Percentiles rank a stretch among this genome's conserved stretches.
These are phyloP conservation scores for Leptographium flavum DNA, from an alignment of 2,329 filamentous ascomycete species.

Conservation along the genomic window DNA sequence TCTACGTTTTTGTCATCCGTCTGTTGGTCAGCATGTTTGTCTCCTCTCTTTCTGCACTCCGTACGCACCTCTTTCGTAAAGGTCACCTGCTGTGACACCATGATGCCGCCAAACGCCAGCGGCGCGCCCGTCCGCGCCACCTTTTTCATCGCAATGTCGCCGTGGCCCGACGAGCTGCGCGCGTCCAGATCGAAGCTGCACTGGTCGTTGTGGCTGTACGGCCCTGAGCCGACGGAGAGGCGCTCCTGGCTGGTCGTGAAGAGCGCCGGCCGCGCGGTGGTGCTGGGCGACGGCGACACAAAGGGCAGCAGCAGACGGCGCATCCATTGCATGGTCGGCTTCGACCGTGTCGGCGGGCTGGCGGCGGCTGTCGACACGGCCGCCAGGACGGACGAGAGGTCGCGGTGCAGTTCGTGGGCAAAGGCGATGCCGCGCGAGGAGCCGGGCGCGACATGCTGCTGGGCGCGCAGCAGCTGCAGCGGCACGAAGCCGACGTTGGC, in stretches of 20 bases:
- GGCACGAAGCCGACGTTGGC: neutral
- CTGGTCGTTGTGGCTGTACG: slow-evolving; percentile 8
- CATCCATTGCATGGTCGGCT: neutral
- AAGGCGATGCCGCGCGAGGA: neutral
- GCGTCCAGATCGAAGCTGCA: slow-evolving; percentile 17
- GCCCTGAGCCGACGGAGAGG: neutral
- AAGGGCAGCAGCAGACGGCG: neutral
- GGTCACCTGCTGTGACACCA: slow-evolving; percentile 9
- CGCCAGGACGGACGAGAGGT: neutral
- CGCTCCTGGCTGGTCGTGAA: neutral
- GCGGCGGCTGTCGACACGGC: neutral
- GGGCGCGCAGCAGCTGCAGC: neutral
- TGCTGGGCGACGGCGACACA: too few relatives aligned
- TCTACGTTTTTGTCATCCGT: too few relatives aligned
- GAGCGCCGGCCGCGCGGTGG: too few relatives aligned
- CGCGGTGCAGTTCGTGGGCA: neutral
- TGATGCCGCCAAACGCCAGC: slow-evolving; percentile 7
- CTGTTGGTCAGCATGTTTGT: too few relatives aligned
- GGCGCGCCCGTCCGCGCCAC: neutral
- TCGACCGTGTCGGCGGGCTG: neutral
- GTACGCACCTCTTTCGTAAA: too few relatives aligned
- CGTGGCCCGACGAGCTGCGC: neutral
- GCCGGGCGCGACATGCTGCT: neutral
- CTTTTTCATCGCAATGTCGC: neutral
- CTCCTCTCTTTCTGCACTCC: too few relatives aligned